Evolutionary conservation across 1,139 yeast genomes (phyloP).

Genomic region (Geotrichum carabidarum): DNA sequence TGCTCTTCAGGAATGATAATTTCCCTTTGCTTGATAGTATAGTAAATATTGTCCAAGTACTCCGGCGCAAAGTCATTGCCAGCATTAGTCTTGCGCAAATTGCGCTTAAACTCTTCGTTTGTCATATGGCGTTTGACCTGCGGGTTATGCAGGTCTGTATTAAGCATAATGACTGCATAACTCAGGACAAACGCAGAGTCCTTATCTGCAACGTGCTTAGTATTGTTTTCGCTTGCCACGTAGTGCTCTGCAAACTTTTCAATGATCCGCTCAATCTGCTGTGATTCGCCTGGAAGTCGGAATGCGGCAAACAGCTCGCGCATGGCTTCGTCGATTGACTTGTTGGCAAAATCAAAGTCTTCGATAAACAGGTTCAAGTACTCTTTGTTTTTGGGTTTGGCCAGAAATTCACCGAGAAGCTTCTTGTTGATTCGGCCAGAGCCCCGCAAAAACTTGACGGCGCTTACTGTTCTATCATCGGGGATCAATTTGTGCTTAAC

Average conservation of each 20-base stretch:
- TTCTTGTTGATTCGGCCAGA: constrained; percentile 82
- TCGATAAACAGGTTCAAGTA: constrained; percentile 63
- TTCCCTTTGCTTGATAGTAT: constrained; percentile 75
- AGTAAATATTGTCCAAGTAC: constrained; percentile 71
- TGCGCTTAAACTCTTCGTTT: constrained; percentile 69
- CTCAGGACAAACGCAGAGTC: constrained; percentile 91
- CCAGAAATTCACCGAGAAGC: constrained; percentile 76
- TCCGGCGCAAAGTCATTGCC: constrained; percentile 68
- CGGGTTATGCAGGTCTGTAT: constrained; percentile 87
- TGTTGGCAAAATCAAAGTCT: constrained; percentile 65
- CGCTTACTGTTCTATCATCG: constrained; percentile 52
- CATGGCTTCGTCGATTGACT: constrained; percentile 89
- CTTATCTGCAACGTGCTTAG: constrained; percentile 36
- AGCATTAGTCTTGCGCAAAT: constrained; percentile 69
- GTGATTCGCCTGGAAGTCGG: constrained; percentile 95
- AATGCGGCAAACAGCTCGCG: constrained; percentile 78
- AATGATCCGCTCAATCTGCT: constrained; percentile 86
- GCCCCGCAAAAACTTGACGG: constrained; percentile 70
- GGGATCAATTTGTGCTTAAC: constrained; percentile 60
- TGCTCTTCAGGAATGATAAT: constrained; percentile 98
- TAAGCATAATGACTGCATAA: constrained; percentile 85
- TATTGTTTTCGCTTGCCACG: constrained; percentile 36
- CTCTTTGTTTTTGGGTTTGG: constrained; percentile 62
- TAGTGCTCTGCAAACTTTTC: constrained; percentile 81
- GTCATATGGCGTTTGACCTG: constrained; percentile 77